Conservation (phyloP, 208 protist species). For the Wallacemonas collosoma region DNA sequence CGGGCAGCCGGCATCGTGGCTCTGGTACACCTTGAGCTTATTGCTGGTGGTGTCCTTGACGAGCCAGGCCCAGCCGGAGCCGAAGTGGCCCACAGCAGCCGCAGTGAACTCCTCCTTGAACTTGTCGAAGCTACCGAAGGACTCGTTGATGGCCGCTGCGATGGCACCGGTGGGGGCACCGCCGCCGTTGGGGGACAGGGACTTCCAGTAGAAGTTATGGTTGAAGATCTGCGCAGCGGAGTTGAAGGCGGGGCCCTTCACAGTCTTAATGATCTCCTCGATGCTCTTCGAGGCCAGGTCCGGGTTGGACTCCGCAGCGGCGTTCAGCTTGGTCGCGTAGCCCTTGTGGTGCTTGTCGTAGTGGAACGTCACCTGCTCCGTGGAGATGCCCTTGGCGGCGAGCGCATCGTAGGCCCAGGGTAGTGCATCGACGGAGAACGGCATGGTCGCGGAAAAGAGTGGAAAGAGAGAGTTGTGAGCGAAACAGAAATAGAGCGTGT, state of each 20-base stretch:
- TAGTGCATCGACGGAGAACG: conserved; percentile 75
- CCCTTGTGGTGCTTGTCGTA: conserved; percentile 93
- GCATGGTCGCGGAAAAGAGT: conserved; percentile 30
- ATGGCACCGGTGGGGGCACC: conserved; percentile 68
- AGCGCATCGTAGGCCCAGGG: conserved; percentile 80
- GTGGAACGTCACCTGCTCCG: conserved; percentile 90
- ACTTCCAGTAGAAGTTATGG: conserved; percentile 95
- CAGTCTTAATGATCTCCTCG: conserved; percentile 82
- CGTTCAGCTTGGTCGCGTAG: conserved; percentile 92
- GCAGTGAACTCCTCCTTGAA: conserved; percentile 94
- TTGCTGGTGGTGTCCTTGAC: conserved; percentile 83
- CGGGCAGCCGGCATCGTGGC: conserved; percentile 83
- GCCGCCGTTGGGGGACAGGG: conserved; percentile 65
- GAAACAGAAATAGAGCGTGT: not conserved
- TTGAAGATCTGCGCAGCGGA: conserved; percentile 94
- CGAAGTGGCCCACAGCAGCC: conserved; percentile 89
- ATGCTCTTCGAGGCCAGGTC: conserved; percentile 69
- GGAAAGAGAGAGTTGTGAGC: conserved; percentile 2
- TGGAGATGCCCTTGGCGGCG: conserved; percentile 80
- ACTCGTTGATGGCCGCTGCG: conserved; percentile 66
- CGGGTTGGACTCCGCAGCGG: conserved; percentile 62
- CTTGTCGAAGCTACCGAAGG: conserved; percentile 84
- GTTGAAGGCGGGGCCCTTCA: conserved; percentile 91
- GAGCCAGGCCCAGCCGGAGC: conserved; percentile 95
- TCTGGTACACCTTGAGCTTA: conserved; percentile 84